Percentiles rank a stretch among this genome's conserved stretches.
Conservation (phyloP, 2,329 filamentous ascomycete species). For the Apiospora sp. region DNA sequence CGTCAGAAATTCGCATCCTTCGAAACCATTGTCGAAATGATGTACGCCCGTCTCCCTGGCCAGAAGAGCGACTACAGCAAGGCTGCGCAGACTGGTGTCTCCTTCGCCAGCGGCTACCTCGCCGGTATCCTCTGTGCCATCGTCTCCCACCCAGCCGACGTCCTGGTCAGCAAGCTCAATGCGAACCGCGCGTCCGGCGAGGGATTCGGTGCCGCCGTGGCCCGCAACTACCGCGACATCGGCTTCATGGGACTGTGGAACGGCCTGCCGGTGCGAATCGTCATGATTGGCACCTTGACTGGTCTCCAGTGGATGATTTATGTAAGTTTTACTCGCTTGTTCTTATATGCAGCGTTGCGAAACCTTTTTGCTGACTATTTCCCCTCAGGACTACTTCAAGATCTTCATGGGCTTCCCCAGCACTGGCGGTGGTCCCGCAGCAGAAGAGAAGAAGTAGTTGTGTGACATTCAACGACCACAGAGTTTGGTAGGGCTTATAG, state of each 20-base stretch:
- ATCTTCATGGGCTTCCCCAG: constrained; percentile 89
- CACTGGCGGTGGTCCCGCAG: constrained; percentile 69
- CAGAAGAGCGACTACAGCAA: constrained; percentile 83
- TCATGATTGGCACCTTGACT: constrained; percentile 87
- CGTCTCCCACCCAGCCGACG: constrained; percentile 81
- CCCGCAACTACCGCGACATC: constrained; percentile 85
- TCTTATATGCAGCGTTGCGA: not conserved
- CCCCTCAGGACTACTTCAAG: constrained; percentile 80
- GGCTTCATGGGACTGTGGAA: constrained; percentile 93
- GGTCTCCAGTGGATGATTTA: constrained; percentile 96
- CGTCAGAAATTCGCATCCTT: constrained; percentile 80
- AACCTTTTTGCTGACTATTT: not conserved
- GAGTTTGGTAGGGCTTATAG: not conserved
- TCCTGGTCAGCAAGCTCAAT: constrained; percentile 94
- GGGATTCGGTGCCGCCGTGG: constrained; percentile 76
- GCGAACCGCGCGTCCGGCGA: constrained; percentile 79
- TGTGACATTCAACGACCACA: not conserved
- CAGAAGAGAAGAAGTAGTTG: constrained; percentile 50
- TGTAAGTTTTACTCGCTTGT: constrained; percentile 52
- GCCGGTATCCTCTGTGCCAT: constrained; percentile 89
- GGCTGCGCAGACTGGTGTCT: constrained; percentile 82
- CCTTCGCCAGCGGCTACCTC: constrained; percentile 83
- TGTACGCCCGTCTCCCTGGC: constrained; percentile 80
- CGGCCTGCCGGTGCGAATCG: constrained; percentile 81
- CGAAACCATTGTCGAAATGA: constrained; percentile 86